Percentiles rank a stretch among this genome's conserved stretches.
These are phyloP conservation scores for Penicillium vulpinum DNA, from an alignment of 2,329 filamentous ascomycete species.

Conservation along the genomic window DNA sequence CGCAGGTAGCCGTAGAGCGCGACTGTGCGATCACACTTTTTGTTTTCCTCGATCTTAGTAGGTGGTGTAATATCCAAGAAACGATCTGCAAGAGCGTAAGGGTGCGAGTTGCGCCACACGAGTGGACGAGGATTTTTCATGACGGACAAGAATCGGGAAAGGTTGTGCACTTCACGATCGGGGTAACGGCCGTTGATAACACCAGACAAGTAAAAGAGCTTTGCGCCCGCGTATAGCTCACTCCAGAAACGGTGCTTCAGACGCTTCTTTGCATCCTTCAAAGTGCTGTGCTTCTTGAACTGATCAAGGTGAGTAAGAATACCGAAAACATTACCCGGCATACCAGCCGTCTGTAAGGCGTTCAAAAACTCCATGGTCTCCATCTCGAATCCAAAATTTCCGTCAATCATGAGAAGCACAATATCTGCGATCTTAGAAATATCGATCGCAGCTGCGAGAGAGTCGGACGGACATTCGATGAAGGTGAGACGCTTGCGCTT, in stretches of 20 bases:
- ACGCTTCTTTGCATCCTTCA: conserved; percentile 93
- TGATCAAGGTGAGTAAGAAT: conserved; percentile 94
- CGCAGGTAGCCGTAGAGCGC: conserved; percentile 91
- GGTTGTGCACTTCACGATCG: conserved; percentile 91
- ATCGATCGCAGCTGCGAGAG: conserved; percentile 94
- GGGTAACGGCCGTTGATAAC: conserved; percentile 97
- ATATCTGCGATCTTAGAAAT: conserved; percentile 97
- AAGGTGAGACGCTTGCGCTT: conserved; percentile 95
- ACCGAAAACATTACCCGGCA: conserved; percentile 98
- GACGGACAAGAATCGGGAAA: conserved; percentile 91
- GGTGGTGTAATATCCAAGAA: conserved; percentile 95
- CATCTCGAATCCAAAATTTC: conserved; percentile 99
- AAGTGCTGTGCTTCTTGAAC: conserved; percentile 87
- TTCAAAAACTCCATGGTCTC: conserved; percentile 99
- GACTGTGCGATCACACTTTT: conserved; percentile 86
- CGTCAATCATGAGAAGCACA: conserved; percentile 95
- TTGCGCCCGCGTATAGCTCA: conserved; percentile 93
- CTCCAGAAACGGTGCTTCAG: conserved; percentile 96
- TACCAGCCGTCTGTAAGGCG: conserved; percentile 86
- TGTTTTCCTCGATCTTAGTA: conserved; percentile 81
- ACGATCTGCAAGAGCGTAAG: conserved; percentile 88
- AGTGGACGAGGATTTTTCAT: conserved; percentile 99
- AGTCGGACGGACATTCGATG: conserved; percentile 90
- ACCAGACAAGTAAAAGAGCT: conserved; percentile 93
- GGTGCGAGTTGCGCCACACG: conserved; percentile 94